Evolutionary conservation across 2,329 filamentous ascomycete species (phyloP), one percentile per base, ranked within the genome.

Genomic region (Pleomassaria siparia): DNA sequence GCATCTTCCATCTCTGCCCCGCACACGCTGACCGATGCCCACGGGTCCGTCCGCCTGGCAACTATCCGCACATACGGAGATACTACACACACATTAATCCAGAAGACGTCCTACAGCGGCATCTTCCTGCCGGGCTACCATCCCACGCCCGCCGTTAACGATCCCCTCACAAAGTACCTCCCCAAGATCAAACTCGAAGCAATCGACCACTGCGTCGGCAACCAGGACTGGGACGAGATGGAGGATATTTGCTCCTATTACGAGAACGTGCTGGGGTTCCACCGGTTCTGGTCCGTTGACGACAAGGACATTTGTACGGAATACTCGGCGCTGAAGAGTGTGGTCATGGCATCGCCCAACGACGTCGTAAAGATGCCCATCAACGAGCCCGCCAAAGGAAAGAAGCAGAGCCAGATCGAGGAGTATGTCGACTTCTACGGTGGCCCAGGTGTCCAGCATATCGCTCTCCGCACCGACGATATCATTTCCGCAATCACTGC

Each of bases 251-350:
- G 83, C 65, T 77, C 79, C 49, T 85, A 83, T 72, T 97, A 96
- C 76, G 91, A 96, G 76, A 83, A 85, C 54, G 88, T 87, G 53
- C 87, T 96, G 22, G 87, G 87, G 45, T 96, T 96, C 82, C 91
- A 96, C 77, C 89, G 91, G 58, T 96, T 96, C 85, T 96, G 92
- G 92, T 90, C 86, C 45, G 91, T 96, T 49, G 92, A 96, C 71
- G 92, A 96, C 78, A 87, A 84, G 59, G 84, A 95, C 69, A 95
- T 96, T 74, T 89, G 85, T 80, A 96, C 89, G 48, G 91, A 95
- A 67, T 96, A 89, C 80, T 91, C 87, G 1, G 91, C 92, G 9
- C 80, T 96, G 40, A 90, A 86, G 74, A 89, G 84, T 64, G 85
- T 96, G 63, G 92, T 96, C 66, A 96, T 96, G 91, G 83, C 88